phyloP scores from a whole-genome alignment of 2,329 filamentous ascomycete genomes.

The Cladophialophora psammophila region DNA sequence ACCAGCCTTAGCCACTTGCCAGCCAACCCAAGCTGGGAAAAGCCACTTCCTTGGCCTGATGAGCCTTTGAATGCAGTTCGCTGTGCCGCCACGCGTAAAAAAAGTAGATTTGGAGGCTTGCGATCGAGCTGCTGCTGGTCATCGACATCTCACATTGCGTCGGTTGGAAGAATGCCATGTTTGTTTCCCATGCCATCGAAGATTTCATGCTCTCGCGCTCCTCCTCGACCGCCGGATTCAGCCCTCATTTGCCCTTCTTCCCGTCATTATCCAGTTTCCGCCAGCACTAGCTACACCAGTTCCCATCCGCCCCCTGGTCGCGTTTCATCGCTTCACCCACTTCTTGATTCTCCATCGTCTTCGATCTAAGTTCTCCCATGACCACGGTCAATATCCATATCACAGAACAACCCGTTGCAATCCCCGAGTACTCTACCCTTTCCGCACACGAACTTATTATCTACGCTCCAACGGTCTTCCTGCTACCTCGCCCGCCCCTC shows the following conservation, averaged over 20 bases:
- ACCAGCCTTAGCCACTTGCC: too few species aligned
- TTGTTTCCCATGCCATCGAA: constrained; percentile 17
- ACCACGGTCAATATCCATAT: not conserved
- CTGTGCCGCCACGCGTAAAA: constrained; percentile 17
- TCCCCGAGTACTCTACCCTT: not conserved
- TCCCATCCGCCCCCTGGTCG: constrained; percentile 1
- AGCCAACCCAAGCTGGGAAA: too few species aligned
- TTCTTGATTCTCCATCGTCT: not conserved
- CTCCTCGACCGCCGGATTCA: not conserved
- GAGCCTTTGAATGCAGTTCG: not conserved
- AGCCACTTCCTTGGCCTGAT: not conserved
- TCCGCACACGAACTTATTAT: not conserved
- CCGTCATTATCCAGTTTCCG: constrained; percentile 7
- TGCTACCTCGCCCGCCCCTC: not conserved
- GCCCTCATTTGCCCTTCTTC: constrained; percentile 5
- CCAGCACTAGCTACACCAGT: not conserved
- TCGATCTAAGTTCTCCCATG: not conserved
- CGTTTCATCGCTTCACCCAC: not conserved
- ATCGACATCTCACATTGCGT: constrained; percentile 14
- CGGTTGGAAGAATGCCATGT: constrained; percentile 22
- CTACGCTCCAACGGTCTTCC: not conserved
- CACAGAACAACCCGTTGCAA: not conserved
- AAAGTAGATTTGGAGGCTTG: not conserved
- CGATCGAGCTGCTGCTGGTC: constrained; percentile 17
- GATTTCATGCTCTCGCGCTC: constrained; percentile 11